phyloP scores from a whole-genome alignment of 2,329 filamentous ascomycete species.

The Neonectria magnoliae region DNA sequence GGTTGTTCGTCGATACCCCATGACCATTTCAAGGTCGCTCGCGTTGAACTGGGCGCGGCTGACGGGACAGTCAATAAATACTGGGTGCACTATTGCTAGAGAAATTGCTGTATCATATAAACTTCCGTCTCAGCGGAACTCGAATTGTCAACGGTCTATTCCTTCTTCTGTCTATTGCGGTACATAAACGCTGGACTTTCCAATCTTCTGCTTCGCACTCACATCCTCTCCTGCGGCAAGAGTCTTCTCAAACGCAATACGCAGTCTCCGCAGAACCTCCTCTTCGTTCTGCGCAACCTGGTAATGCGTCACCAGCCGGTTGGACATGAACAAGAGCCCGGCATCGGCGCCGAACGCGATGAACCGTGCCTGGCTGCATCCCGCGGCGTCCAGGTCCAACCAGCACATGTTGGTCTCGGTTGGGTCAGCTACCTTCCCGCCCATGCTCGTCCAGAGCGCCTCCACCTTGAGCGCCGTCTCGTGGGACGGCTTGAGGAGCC shows the following conservation, averaged over 20 bases:
- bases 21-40: no score
- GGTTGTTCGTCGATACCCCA: neutral
- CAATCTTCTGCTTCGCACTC: constrained; percentile 30
- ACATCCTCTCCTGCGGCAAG: constrained; percentile 36
- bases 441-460: constrained; percentile 74
- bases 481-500: constrained; percentile 70
- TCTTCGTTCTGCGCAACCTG: constrained; percentile 71
- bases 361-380: constrained; percentile 53
- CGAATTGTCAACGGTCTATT: neutral
- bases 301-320: constrained; percentile 60
- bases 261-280: constrained; percentile 67
- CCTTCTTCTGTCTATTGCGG: constrained; percentile 25
- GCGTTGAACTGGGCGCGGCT: neutral
- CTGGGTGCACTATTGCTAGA: neutral
- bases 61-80: neutral
- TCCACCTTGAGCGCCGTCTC: constrained; percentile 71
- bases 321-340: constrained; percentile 54
- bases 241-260: constrained; percentile 60
- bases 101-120: neutral
- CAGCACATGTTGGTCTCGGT: constrained; percentile 95
- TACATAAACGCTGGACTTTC: constrained; percentile 41
- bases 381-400: constrained; percentile 75
- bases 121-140: neutral
- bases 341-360: constrained; percentile 52
- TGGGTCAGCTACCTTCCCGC: constrained; percentile 74